Conservation (phyloP, 139 green algal species). For the Chlamydomonas sp. region DNA sequence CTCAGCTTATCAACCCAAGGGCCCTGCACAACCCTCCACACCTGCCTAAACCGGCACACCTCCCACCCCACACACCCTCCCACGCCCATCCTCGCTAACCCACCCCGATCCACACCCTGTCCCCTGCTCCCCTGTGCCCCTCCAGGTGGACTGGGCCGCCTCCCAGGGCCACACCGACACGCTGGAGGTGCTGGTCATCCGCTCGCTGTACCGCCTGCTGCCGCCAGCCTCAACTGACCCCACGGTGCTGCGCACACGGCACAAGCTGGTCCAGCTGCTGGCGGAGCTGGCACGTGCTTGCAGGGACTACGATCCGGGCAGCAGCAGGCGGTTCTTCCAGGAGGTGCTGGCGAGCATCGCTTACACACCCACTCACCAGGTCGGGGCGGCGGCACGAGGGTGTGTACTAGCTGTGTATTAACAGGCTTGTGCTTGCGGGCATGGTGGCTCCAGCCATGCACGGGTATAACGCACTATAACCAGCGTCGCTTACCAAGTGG, state of each 20-base stretch:
- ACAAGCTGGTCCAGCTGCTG: slow-evolving; percentile 8
- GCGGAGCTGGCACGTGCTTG: neutral
- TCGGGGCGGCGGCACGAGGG: too few species aligned
- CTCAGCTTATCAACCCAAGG: too few species aligned
- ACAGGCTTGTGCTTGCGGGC: neutral
- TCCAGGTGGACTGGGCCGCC: slow-evolving; percentile 7
- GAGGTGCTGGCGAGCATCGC: neutral
- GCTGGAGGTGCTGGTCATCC: slow-evolving; percentile 7
- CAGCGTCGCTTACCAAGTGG: too few species aligned
- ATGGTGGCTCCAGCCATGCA: neutral
- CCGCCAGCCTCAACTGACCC: neutral
- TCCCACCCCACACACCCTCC: too few species aligned
- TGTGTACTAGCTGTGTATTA: too few species aligned
- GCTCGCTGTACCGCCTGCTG: slow-evolving; percentile 17
- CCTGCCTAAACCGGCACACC: too few species aligned
- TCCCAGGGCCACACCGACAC: slow-evolving; percentile 24
- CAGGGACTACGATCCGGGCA: slow-evolving; percentile 4
- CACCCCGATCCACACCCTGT: too few species aligned
- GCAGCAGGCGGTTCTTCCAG: neutral
- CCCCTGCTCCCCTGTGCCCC: neutral
- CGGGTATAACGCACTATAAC: neutral
- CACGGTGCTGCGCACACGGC: neutral
- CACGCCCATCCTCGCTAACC: too few species aligned
- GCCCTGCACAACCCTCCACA: too few species aligned
- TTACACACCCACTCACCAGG: neutral